phyloP scores from a whole-genome alignment of 2,329 filamentous ascomycete genomes.

The Bipolaris victoriae region DNA sequence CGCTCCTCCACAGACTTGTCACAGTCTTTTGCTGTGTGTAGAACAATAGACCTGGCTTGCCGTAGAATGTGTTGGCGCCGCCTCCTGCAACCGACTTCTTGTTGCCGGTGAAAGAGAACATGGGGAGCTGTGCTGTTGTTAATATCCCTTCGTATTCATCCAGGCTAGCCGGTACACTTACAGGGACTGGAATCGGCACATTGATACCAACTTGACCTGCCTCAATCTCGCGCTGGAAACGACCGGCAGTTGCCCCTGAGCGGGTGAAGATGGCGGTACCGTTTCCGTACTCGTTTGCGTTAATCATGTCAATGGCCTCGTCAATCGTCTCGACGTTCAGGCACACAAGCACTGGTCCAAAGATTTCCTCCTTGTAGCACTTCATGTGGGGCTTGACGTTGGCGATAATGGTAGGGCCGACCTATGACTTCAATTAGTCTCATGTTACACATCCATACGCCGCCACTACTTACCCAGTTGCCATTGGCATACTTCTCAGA shows the following conservation, averaged over 20 bases:
- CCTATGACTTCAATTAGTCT: slow-evolving; percentile 51
- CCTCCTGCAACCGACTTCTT: slow-evolving; percentile 91
- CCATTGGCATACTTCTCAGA: slow-evolving; percentile 77
- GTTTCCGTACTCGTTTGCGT: slow-evolving; percentile 86
- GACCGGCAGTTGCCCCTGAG: slow-evolving; percentile 75
- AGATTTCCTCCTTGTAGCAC: slow-evolving; percentile 86
- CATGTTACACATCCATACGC: not conserved
- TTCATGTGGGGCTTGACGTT: slow-evolving; percentile 81
- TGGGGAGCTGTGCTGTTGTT: slow-evolving; percentile 53
- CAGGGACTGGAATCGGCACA: slow-evolving; percentile 72
- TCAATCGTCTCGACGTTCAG: slow-evolving; percentile 79
- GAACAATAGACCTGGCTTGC: slow-evolving; percentile 88
- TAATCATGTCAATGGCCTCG: slow-evolving; percentile 81
- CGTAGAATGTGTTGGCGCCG: slow-evolving; percentile 93
- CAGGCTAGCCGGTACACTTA: slow-evolving; percentile 25
- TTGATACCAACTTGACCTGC: slow-evolving; percentile 88
- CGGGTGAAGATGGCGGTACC: slow-evolving; percentile 84
- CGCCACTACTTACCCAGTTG: slow-evolving; percentile 67
- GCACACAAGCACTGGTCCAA: slow-evolving; percentile 83
- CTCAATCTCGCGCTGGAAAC: slow-evolving; percentile 81
- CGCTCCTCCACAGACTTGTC: slow-evolving; percentile 81
- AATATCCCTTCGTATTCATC: slow-evolving; percentile 5
- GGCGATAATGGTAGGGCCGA: slow-evolving; percentile 82
- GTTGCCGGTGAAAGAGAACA: slow-evolving; percentile 71
- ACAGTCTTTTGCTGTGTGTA: slow-evolving; percentile 99